Conservation (phyloP, 768 basidiomycete genomes). For the Hygrophoropsis aurantiaca region DNA sequence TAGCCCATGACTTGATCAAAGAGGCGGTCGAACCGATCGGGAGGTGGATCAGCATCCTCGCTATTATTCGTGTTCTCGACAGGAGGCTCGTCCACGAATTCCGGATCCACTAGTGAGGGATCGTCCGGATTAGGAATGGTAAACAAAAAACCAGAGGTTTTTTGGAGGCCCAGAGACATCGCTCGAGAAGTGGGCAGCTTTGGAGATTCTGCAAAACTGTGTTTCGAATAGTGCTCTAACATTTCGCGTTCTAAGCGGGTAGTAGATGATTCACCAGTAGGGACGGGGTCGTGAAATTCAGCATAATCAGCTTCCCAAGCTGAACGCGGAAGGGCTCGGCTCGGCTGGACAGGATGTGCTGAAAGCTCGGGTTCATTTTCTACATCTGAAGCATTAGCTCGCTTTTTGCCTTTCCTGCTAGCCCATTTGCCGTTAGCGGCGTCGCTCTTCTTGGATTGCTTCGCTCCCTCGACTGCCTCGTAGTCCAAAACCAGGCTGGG, state of each 20-base stretch:
- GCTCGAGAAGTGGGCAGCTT: conserved; percentile 7
- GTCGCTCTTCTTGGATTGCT: conserved; percentile 23
- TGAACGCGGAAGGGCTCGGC: no score
- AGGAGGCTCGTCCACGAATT: not conserved
- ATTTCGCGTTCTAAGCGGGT: conserved; percentile 2
- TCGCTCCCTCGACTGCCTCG: conserved; percentile 26
- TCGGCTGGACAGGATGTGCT: not conserved
- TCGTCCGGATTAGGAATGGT: conserved; percentile 23
- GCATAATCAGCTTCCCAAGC: not conserved
- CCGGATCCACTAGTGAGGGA: conserved; percentile 1
- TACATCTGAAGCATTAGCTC: not conserved
- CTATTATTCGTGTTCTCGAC: no score
- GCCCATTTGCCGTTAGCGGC: conserved; percentile 3
- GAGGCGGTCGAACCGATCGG: not conserved
- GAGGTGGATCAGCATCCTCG: no score
- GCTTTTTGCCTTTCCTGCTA: conserved; percentile 10
- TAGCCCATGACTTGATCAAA: not conserved
- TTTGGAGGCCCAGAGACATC: no score
- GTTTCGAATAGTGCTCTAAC: conserved; percentile 1
- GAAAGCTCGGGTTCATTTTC: not conserved
- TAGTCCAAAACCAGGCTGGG: conserved; percentile 37
- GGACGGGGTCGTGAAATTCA: not conserved
- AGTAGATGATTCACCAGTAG: not conserved
- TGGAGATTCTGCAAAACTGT: not conserved
- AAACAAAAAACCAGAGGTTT: conserved; percentile 18